phyloP scores from a whole-genome alignment of 2,329 filamentous ascomycete species.

The Hortaea sp. region DNA sequence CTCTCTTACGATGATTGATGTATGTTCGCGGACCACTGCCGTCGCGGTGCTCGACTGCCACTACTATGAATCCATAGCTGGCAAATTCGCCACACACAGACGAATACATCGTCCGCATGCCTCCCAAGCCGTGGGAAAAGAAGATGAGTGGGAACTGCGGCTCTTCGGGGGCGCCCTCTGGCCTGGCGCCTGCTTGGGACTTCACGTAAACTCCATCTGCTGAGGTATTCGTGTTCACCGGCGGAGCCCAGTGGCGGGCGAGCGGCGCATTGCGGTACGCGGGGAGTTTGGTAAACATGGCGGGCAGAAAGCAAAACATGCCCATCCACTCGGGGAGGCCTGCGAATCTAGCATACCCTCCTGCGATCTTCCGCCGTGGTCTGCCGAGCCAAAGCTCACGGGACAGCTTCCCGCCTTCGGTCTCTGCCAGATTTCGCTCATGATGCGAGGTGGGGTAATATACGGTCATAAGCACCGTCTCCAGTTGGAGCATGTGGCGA shows the following conservation, averaged over 20 bases:
- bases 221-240: slow-evolving; percentile 28
- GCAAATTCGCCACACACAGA: slow-evolving; percentile 56
- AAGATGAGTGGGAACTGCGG: slow-evolving; percentile 53
- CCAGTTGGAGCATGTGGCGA: slow-evolving; percentile 40
- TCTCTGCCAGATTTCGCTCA: slow-evolving; percentile 17
- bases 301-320: slow-evolving; percentile 45
- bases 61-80: slow-evolving; percentile 55
- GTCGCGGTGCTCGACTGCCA: slow-evolving; percentile 56
- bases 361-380: slow-evolving; percentile 45
- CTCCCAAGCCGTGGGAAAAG: slow-evolving; percentile 58
- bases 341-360: slow-evolving; percentile 54
- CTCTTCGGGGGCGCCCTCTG: slow-evolving; percentile 24
- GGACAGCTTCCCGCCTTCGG: slow-evolving; percentile 29
- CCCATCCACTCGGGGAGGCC: slow-evolving; percentile 33
- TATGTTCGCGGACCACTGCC: slow-evolving; percentile 53
- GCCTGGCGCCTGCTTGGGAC: slow-evolving; percentile 30
- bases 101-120: slow-evolving; percentile 53
- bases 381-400: slow-evolving; percentile 54
- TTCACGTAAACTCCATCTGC: slow-evolving; percentile 32
- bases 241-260: slow-evolving; percentile 41
- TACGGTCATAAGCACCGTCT: slow-evolving; percentile 55
- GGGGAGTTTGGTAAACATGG: slow-evolving; percentile 56
- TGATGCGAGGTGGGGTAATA: slow-evolving; percentile 50
- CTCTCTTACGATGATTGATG: slow-evolving; percentile 43
- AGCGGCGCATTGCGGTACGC: slow-evolving; percentile 52